Evolutionary conservation across 2,329 filamentous ascomycete genomes (phyloP).

Genomic region (Cercospora sesami): DNA sequence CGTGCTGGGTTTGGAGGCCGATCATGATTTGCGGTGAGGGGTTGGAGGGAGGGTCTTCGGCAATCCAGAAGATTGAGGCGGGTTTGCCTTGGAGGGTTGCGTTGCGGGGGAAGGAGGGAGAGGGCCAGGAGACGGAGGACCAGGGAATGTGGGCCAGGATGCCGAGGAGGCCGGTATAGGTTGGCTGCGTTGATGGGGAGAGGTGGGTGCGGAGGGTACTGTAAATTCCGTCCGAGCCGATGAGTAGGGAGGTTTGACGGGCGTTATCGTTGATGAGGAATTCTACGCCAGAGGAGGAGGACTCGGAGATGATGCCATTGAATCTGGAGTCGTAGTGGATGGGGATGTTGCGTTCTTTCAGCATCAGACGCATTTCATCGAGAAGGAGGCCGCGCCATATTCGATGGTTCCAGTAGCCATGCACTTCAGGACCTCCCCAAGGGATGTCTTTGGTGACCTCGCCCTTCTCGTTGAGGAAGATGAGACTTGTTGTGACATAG

Average conservation of each 20-base stretch:
- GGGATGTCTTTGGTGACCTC: slow-evolving; percentile 28
- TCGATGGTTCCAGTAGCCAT: slow-evolving; percentile 49
- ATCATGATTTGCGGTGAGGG: slow-evolving; percentile 39
- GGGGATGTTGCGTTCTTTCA: slow-evolving; percentile 44
- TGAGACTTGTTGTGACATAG: slow-evolving; percentile 54
- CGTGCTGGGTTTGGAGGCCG: slow-evolving; percentile 39
- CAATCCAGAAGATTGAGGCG: slow-evolving; percentile 43
- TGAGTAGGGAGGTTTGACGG: slow-evolving; percentile 25
- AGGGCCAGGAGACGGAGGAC: slow-evolving; percentile 28
- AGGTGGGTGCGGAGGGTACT: slow-evolving; percentile 41
- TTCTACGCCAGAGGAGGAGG: slow-evolving; percentile 2
- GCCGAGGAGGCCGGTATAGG: slow-evolving; percentile 30
- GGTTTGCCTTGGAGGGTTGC: slow-evolving; percentile 40
- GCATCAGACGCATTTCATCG: slow-evolving; percentile 47
- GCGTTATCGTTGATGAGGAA: slow-evolving; percentile 27
- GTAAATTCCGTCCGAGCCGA: slow-evolving; percentile 35
- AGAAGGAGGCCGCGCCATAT: slow-evolving; percentile 58
- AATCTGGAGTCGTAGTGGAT: slow-evolving; percentile 55
- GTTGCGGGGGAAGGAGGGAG: slow-evolving; percentile 33
- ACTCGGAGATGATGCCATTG: slow-evolving; percentile 39
- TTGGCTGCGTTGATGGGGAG: slow-evolving; percentile 25
- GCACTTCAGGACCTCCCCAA: slow-evolving; percentile 41
- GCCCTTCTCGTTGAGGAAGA: slow-evolving; percentile 46
- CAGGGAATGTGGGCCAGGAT: slow-evolving; percentile 29
- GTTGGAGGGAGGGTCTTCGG: slow-evolving; percentile 37